phyloP scores from a whole-genome alignment of 2,329 filamentous ascomycete genomes.

The Botrytis cinerea region DNA sequence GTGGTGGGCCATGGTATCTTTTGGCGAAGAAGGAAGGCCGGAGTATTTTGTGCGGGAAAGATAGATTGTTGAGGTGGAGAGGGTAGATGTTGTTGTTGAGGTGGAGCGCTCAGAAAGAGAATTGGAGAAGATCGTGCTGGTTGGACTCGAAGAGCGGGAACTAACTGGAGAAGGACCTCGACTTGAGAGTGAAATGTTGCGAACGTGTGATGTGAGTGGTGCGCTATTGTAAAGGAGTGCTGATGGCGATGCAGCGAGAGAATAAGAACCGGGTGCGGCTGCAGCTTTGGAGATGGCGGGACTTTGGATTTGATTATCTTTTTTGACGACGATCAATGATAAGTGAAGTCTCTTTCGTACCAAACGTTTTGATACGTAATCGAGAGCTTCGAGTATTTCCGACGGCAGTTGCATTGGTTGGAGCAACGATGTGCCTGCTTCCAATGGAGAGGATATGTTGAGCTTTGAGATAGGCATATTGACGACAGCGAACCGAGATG shows the following conservation, averaged over 20 bases:
- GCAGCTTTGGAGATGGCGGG: conserved; percentile 15
- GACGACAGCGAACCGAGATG: conserved; percentile 6
- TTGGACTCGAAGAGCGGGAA: conserved; percentile 25
- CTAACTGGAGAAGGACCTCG: conserved; percentile 19
- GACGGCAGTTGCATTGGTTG: conserved; percentile 59
- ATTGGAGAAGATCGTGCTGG: conserved; percentile 22
- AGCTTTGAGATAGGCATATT: conserved; percentile 48
- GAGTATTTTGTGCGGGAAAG: conserved; percentile 35
- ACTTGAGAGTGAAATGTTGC: neutral
- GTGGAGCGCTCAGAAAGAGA: conserved; percentile 25
- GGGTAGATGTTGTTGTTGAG: conserved; percentile 25
- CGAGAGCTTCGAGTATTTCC: conserved; percentile 56
- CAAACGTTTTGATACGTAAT: conserved; percentile 58
- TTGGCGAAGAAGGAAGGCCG: conserved; percentile 34
- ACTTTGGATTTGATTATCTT: conserved; percentile 48
- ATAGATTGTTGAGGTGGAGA: conserved; percentile 22
- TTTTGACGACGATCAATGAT: conserved; percentile 58
- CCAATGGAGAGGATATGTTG: conserved; percentile 62
- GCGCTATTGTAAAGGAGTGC: conserved; percentile 28
- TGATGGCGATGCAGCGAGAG: conserved; percentile 27
- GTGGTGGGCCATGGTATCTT: conserved; percentile 26
- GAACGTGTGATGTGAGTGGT: conserved; percentile 18
- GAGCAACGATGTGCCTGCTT: conserved; percentile 61
- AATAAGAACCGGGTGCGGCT: conserved; percentile 15
- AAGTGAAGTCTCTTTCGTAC: conserved; percentile 57